These are phyloP conservation scores for Fragaria vesca DNA, from an alignment of 306 rosid genomes.

Conservation along the genomic window DNA sequence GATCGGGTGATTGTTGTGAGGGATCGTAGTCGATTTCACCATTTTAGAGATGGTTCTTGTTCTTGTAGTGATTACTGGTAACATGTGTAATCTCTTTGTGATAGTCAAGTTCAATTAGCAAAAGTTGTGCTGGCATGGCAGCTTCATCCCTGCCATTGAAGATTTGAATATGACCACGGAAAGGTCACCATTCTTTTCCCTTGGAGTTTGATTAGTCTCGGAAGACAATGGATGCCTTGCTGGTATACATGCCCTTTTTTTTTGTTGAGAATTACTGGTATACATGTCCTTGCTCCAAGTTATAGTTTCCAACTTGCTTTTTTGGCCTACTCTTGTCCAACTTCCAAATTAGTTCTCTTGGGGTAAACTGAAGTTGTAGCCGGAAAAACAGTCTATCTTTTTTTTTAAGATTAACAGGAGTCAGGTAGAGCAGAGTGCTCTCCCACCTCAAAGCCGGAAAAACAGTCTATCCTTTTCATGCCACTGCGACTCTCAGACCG, in stretches of 20 bases:
- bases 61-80: slow-evolving; percentile 50
- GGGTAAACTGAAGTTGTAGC: background rate
- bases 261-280: background rate
- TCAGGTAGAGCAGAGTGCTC: no score
- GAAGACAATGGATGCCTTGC: background rate
- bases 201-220: background rate
- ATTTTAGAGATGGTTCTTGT: slow-evolving; percentile 38
- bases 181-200: background rate
- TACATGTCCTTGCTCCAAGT: background rate
- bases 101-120: background rate
- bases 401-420: no score
- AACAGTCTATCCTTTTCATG: no score
- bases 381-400: no score
- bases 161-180: background rate
- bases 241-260: background rate
- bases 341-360: background rate
- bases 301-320: no score
- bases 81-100: background rate
- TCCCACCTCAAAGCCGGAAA: no score
- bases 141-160: background rate
- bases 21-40: slow-evolving; percentile 48
- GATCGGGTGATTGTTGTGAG: slow-evolving; percentile 37
- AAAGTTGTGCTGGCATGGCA: background rate
- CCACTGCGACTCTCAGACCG: no score
- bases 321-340: background rate